Evolutionary conservation across 495 filamentous ascomycete genomes (phyloP), one percentile per base, ranked within the genome.

Genomic region (Penicillium malachiteum): DNA sequence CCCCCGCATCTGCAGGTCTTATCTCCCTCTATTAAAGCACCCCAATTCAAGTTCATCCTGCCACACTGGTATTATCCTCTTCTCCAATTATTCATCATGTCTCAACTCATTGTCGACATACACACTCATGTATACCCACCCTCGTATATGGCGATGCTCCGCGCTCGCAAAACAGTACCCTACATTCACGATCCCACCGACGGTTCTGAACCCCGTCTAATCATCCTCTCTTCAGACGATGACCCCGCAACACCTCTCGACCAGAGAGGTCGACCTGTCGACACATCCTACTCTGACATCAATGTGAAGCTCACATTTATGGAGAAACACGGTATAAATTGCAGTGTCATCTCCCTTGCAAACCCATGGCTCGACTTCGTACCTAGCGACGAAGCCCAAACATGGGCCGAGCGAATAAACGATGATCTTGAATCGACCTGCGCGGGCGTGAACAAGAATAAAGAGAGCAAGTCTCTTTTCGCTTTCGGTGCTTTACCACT

Each of bases 321-420:
- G 93, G 78, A 89, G 63, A 80, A 72, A 7, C 93, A 97, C 66
- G 68, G 71, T 21, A 96, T 97, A 63, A 81, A 87, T 65, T 84
- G 84, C 50, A 95, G 90, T 14, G 86, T 96, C 8, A 83, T 97
- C 65, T 92, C 88, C 0, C 87, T 96, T 41, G 93, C 93, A 18
- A 97, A 97, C 67, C 93, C 93, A 1, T 97, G 93, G 93, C 82
- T 97, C 1, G 93, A 96, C 69, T 96, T 96, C 66, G 75, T 96
- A 0, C 74, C 81, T 0, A 60, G 84, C 0, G 59, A 71, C 17
- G 82, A 87, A 54, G 88, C 88, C 3, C 81, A 79, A 11, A 65
- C 72, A 40, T 81, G 83, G 54, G 88, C 91, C 0, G 55, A 76
- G 34, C 72, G 68, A 5, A 83, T 96, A 68, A 97, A 96, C 71